phyloP scores from a whole-genome alignment of 495 filamentous ascomycete species.

The Penicillium lividum region DNA sequence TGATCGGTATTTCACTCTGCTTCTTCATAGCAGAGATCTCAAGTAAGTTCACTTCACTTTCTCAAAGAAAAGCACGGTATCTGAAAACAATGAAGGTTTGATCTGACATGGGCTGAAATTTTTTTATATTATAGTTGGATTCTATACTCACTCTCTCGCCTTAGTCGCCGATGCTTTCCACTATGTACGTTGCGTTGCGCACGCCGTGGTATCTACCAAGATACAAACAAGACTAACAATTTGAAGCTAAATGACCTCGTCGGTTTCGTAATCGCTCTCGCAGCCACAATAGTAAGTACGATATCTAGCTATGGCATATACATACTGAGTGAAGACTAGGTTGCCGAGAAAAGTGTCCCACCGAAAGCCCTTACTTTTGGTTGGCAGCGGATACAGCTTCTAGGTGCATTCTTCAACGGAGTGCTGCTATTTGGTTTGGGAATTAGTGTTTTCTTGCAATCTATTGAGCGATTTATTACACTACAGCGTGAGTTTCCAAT shows the following conservation, averaged over 20 bases:
- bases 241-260: conserved; percentile 85
- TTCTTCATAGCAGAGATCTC: conserved; percentile 48
- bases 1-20: conserved; percentile 39
- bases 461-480: conserved; percentile 73
- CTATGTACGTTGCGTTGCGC: conserved; percentile 56
- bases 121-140: conserved; percentile 57
- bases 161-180: conserved; percentile 86
- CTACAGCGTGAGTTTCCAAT: conserved; percentile 35
- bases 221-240: background rate
- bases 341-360: conserved; percentile 28
- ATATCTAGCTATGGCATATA: background rate
- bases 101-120: background rate
- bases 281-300: conserved; percentile 68
- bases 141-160: conserved; percentile 72
- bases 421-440: conserved; percentile 90
- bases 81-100: background rate
- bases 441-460: conserved; percentile 89
- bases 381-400: conserved; percentile 84
- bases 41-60: conserved; percentile 16
- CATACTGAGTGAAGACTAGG: conserved; percentile 17
- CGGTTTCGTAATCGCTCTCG: conserved; percentile 80
- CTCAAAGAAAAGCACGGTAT: background rate
- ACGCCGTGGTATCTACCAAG: background rate
- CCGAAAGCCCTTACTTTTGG: conserved; percentile 49
- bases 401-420: conserved; percentile 89